Base-by-base conservation (phyloP, 495 filamentous ascomycete species). In the Xylaria sp. region DNA sequence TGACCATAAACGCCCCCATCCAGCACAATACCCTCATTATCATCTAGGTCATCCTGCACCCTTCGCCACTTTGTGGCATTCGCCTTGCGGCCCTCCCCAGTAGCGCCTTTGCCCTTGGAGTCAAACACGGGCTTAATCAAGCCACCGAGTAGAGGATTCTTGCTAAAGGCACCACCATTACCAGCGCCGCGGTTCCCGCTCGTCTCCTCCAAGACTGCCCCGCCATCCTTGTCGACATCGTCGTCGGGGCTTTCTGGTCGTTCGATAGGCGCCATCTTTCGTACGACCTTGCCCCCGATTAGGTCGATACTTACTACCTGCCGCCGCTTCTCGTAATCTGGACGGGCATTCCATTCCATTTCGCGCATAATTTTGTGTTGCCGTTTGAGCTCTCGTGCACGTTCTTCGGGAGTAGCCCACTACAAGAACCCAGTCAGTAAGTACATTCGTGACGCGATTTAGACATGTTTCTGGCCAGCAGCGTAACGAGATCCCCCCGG, bases 1-100 rank as follows among this genome's bases (percentile, higher is more conserved):
- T 19, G 70, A 21, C 93, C 92, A 79, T 92, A 89, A 5, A 88
- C 75, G 14, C 95, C 93, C 0, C 95, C 95, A 80, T 97, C 92
- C 6, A 97, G 81, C 71, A 97, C 97, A 81, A 95, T 90, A n/a
- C 87, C 88, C 81, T 97, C 95, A 74, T 97, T 98, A 78, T 98
- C 90, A 62, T 94, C 92, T 48, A 90, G 84, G 74, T 97, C 93
- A 81, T 98, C 94, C 77, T 98, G 97, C 1, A 97, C 95, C 71
- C 93, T 88, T 59, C 95, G 85, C 96, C 95, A 98, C 3, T 86
- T 88, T 69, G 85, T 85, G 61, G 82, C 87, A 71, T 77, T 80
- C 67, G 78, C 82, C 69, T 73, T 81, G 76, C 75, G 76, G 70
- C 72, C 77, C 66, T 79, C 77, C 69, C 71, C 80, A 80, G 70